Evolutionary conservation across 2,329 filamentous ascomycete species (phyloP).

Genomic region (Neoarthrinium moseri): DNA sequence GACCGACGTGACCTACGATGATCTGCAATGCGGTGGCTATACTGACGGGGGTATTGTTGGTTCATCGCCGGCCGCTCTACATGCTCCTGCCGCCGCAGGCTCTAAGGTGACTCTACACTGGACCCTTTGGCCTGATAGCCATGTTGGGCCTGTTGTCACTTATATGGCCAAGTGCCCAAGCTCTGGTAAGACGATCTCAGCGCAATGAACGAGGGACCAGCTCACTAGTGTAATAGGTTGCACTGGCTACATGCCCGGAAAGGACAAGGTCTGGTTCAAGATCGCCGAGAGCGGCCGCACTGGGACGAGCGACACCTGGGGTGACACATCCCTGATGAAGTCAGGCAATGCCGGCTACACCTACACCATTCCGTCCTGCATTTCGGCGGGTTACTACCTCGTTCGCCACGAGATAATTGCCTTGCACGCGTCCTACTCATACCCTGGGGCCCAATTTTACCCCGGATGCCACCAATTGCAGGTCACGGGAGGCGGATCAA

Average conservation of each 20-base stretch:
- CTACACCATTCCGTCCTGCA: constrained; percentile 55
- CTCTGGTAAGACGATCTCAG: constrained; percentile 34
- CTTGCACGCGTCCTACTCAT: constrained; percentile 30
- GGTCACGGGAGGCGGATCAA: constrained; percentile 13
- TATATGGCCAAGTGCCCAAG: constrained; percentile 61
- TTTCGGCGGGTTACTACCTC: constrained; percentile 46
- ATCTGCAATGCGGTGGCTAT: constrained; percentile 57
- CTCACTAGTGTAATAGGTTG: constrained; percentile 14
- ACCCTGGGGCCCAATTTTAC: constrained; percentile 17
- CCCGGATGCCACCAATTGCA: constrained; percentile 15
- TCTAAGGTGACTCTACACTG: constrained; percentile 52
- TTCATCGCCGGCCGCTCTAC: constrained; percentile 50
- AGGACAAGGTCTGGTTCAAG: constrained; percentile 54
- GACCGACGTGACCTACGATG: constrained; percentile 48
- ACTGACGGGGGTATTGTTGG: constrained; percentile 46
- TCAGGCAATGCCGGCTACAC: constrained; percentile 38
- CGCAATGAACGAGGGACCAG: too few species aligned
- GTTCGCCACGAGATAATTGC: constrained; percentile 42
- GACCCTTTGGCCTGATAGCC: constrained; percentile 51
- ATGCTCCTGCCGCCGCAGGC: constrained; percentile 52
- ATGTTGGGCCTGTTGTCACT: constrained; percentile 54
- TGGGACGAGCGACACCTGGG: constrained; percentile 51
- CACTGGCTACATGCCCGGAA: constrained; percentile 18
- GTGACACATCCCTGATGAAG: constrained; percentile 41
- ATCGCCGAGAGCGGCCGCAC: constrained; percentile 47